phyloP scores from a whole-genome alignment of 2,329 filamentous ascomycete species.

The Hypomyces rosellus region DNA sequence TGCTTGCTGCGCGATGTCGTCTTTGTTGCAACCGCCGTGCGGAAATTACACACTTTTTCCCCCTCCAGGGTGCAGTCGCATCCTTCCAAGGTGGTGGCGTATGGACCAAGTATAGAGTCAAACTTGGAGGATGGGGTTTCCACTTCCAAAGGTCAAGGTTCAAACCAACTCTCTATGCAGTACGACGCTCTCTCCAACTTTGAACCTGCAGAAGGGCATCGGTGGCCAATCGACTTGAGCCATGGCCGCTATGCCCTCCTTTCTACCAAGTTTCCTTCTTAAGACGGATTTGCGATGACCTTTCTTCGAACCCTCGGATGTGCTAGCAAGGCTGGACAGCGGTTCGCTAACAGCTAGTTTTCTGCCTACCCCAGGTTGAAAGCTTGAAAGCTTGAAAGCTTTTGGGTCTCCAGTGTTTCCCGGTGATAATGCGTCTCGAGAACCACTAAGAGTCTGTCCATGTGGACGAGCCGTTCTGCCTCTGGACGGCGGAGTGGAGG shows the following conservation, averaged over 20 bases:
- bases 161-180: constrained; percentile 7
- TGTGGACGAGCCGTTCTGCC: constrained; percentile 6
- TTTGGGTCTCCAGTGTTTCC: neutral
- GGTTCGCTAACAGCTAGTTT: neutral
- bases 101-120: neutral
- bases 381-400: neutral
- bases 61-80: neutral
- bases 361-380: neutral
- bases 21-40: constrained; percentile 1
- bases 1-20: neutral
- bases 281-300: constrained; percentile 9
- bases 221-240: no score
- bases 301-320: constrained; percentile 2
- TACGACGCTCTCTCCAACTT: neutral
- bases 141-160: no score
- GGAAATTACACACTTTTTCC: neutral
- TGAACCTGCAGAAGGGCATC: neutral
- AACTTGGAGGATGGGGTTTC: no score
- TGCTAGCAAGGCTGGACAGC: neutral
- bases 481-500: constrained; percentile 1
- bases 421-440: constrained; percentile 5
- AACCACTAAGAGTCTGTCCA: constrained; percentile 1
- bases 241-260: no score
- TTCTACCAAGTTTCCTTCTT: no score
- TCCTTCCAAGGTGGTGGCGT: constrained; percentile 2